A percentile compares a stretch with the other conserved stretches of the same genome.
These are phyloP conservation scores for Pichia deserticola DNA, from an alignment of 805 yeast species.

Conservation along the genomic window DNA sequence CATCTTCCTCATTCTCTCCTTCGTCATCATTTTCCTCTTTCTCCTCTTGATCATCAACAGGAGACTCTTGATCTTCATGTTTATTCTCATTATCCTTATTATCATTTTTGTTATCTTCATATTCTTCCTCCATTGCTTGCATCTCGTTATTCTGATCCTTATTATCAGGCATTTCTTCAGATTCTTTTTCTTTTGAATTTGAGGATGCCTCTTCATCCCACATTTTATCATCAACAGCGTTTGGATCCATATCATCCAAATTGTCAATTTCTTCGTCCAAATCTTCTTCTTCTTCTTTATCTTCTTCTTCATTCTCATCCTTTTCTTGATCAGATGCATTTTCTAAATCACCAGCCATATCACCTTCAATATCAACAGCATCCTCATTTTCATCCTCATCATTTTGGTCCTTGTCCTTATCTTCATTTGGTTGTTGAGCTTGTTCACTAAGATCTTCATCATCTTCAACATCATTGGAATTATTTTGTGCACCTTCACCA, in stretches of 20 bases:
- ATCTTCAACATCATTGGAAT: conserved; percentile 79
- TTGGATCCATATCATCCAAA: conserved; percentile 84
- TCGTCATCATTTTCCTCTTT: conserved; percentile 40
- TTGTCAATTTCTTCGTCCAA: conserved; percentile 87
- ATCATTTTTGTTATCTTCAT: conserved; percentile 18
- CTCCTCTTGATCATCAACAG: conserved; percentile 32
- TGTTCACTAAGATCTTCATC: conserved; percentile 83
- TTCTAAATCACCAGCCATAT: conserved; percentile 91
- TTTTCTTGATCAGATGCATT: conserved; percentile 54
- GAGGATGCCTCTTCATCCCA: conserved; percentile 91
- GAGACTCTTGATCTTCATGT: conserved; percentile 29
- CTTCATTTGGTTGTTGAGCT: conserved; percentile 65
- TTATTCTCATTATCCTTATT: conserved; percentile 19
- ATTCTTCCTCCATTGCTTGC: conserved; percentile 32
- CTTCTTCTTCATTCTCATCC: conserved; percentile 38
- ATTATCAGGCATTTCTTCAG: conserved; percentile 60
- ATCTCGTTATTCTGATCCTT: conserved; percentile 36
- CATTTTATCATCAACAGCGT: conserved; percentile 94
- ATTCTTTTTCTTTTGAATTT: conserved; percentile 71
- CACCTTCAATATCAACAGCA: conserved; percentile 93
- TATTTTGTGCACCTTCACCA: conserved; percentile 67
- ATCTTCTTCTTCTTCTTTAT: conserved; percentile 62
- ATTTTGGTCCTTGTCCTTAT: conserved; percentile 58
- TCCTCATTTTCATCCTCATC: conserved; percentile 70
- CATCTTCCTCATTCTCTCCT: conserved; percentile 58